Percentiles rank a stretch among this genome's conserved stretches.
These are phyloP conservation scores for Boletus insuetus DNA, from an alignment of 768 basidiomycete species.

Conservation along the genomic window DNA sequence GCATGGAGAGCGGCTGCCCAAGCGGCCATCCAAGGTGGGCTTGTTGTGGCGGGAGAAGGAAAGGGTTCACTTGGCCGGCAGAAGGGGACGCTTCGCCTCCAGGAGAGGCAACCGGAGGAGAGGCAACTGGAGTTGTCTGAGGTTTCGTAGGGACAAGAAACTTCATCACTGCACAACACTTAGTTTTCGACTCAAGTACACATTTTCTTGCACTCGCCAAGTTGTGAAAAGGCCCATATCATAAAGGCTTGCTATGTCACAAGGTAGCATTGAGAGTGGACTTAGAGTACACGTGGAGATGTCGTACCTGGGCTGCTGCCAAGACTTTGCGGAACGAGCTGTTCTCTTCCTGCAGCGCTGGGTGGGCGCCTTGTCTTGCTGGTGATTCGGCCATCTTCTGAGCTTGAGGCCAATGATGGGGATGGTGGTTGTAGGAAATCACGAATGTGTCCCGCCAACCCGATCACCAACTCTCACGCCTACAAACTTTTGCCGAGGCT, in stretches of 20 bases:
- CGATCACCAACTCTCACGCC: constrained; percentile 24
- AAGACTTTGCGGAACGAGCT: constrained; percentile 37
- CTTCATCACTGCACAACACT: constrained; percentile 39
- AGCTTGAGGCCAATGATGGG: not conserved
- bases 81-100: constrained; percentile 11
- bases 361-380: constrained; percentile 18
- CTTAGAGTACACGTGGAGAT: not conserved
- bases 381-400: constrained; percentile 25
- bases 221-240: constrained; percentile 62
- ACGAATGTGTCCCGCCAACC: not conserved
- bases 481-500: no score
- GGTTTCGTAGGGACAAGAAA: constrained; percentile 39
- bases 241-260: constrained; percentile 61
- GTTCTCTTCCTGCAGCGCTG: constrained; percentile 30
- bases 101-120: constrained; percentile 30
- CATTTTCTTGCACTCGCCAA: constrained; percentile 42
- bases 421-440: constrained; percentile 2
- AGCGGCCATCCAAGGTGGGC: constrained; percentile 59
- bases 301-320: constrained; percentile 42
- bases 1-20: constrained; percentile 61
- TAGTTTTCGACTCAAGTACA: not conserved
- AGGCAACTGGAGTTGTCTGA: constrained; percentile 27
- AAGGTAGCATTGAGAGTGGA: constrained; percentile 4
- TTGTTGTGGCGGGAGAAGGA: constrained; percentile 51
- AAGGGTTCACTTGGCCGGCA: constrained; percentile 41